Evolutionary conservation across 1,139 yeast genomes (phyloP).

Genomic region (Saccharomyces pastorianus): DNA sequence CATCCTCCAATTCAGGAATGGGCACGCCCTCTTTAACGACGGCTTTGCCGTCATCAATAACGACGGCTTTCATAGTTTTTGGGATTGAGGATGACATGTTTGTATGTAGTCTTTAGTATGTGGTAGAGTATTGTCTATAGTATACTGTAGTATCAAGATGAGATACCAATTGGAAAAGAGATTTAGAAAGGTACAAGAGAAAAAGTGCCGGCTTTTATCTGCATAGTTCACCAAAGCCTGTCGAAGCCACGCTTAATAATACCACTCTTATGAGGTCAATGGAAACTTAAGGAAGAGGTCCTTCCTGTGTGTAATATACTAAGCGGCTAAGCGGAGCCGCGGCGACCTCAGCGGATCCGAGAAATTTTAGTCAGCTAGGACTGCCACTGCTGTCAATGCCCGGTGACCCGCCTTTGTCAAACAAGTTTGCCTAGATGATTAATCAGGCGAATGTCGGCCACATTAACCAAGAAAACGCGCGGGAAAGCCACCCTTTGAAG

Average conservation of each 20-base stretch:
- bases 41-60: constrained; percentile 27
- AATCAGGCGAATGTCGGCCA: neutral
- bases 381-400: neutral
- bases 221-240: neutral
- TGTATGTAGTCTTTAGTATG: too few species aligned
- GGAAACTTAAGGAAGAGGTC: neutral
- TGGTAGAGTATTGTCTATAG: too few species aligned
- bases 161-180: neutral
- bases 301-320: neutral
- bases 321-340: neutral
- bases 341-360: neutral
- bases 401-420: neutral
- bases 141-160: neutral
- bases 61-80: constrained; percentile 31
- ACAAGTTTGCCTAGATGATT: neutral
- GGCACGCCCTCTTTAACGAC: constrained; percentile 29
- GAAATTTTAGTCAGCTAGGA: neutral
- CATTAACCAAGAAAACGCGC: neutral
- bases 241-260: neutral
- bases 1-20: constrained; percentile 33
- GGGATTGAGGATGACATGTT: constrained; percentile 8
- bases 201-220: neutral
- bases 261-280: neutral
- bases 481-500: neutral
- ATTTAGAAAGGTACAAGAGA: neutral